Percentiles rank a stretch among this genome's conserved stretches.
phyloP scores from a whole-genome alignment of 148 eudicot genomes.

The Suaeda aralocaspica region DNA sequence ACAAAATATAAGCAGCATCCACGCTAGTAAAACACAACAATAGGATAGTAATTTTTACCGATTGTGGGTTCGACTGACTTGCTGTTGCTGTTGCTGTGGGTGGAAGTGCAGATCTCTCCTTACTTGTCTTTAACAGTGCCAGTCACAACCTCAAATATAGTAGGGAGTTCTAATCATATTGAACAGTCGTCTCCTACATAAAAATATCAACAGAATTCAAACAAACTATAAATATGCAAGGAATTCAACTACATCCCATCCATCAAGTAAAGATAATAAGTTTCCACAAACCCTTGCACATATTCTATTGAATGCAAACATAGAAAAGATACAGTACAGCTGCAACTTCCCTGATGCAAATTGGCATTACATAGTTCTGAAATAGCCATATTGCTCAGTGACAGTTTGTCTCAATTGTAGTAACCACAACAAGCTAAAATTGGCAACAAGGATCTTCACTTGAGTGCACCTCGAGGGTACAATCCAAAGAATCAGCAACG shows the following conservation, averaged over 20 bases:
- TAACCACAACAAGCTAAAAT: not conserved
- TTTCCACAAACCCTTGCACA: not conserved
- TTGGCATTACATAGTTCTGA: not conserved
- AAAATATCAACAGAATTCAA: not conserved
- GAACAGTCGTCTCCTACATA: conserved; percentile 77
- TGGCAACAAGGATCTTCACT: not conserved
- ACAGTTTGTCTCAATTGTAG: not conserved
- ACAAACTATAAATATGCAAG: not conserved
- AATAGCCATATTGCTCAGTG: not conserved
- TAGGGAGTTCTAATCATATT: conserved; percentile 84
- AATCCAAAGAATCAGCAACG: not conserved
- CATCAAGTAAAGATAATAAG: not conserved
- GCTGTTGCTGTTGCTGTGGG: conserved; percentile 71
- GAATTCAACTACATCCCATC: not conserved
- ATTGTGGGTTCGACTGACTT: conserved; percentile 65
- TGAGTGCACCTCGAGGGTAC: not conserved
- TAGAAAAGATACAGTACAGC: not conserved
- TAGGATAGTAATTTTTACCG: conserved; percentile 31
- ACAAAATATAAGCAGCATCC: not conserved
- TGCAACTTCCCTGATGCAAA: not conserved
- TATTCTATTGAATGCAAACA: not conserved
- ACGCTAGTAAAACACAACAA: not conserved
- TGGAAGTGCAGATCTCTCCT: conserved; percentile 61
- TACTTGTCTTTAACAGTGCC: conserved; percentile 69
- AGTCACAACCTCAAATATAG: conserved; percentile 73